These are phyloP conservation scores for Penicillium fimorum DNA, from an alignment of 495 filamentous ascomycete genomes.

Conservation along the genomic window DNA sequence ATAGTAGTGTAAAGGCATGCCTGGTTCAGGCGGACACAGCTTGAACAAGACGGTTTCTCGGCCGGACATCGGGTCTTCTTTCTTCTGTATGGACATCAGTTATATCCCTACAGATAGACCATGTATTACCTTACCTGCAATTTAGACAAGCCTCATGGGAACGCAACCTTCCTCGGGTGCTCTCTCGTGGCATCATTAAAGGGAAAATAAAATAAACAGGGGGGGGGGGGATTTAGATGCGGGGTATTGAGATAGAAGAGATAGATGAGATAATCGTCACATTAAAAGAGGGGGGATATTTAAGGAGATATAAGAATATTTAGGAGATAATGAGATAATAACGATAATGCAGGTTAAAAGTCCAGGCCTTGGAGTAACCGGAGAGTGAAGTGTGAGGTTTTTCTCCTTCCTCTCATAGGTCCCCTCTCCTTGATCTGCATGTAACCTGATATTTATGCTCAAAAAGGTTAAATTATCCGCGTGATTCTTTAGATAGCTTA, in stretches of 20 bases:
- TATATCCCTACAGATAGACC: neutral
- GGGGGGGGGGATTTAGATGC: neutral
- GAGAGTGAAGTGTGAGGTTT: neutral
- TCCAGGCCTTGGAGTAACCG: neutral
- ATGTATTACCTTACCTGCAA: conserved; percentile 35
- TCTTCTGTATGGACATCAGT: conserved; percentile 28
- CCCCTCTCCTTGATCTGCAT: neutral
- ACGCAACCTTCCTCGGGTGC: conserved; percentile 40
- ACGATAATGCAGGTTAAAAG: neutral
- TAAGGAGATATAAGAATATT: no score
- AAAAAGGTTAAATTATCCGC: conserved; percentile 24
- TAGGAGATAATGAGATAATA: neutral
- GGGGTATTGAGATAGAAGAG: conserved; percentile 3
- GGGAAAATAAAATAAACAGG: neutral
- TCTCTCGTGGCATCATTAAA: conserved; percentile 32
- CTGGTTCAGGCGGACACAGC: conserved; percentile 45
- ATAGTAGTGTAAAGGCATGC: conserved; percentile 39
- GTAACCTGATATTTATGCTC: neutral
- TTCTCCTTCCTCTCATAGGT: neutral
- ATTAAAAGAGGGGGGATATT: neutral
- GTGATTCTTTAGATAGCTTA: neutral
- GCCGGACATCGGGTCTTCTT: conserved; percentile 51
- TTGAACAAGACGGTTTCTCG: conserved; percentile 47
- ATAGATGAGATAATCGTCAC: neutral
- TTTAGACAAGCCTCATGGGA: conserved; percentile 49